Base-by-base conservation (phyloP, 2,329 filamentous ascomycete species). In the Lasiodiplodia hormozganensis region DNA sequence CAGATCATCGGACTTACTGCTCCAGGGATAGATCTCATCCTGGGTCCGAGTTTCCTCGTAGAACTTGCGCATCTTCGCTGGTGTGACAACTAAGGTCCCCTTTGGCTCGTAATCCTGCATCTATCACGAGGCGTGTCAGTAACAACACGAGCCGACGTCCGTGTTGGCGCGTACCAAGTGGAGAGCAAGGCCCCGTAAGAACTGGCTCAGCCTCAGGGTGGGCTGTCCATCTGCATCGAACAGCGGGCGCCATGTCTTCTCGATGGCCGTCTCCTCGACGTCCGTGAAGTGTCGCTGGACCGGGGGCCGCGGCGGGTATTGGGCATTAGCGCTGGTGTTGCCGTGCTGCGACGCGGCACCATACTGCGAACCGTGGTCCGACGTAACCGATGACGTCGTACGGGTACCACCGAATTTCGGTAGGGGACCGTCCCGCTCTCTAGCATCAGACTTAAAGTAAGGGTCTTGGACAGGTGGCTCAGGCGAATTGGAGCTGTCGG, bases 211-310 rank as follows among this genome's bases (percentile, higher is more conserved):
- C 64, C 92, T 85, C 58, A 84, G 79, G 0, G 92, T 94, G 0
- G 92, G 88, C 68, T 86, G 85, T 0, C 90, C 91, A 34, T 89
- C 84, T 2, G 84, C 82, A 57, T 91, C 88, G 75, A 96, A 96
- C 2, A 97, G 78, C 11, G 84, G 84, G 6, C 92, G 91, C 93
- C 93, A 97, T 75, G 90, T 89, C 75, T 86, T 87, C 76, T 94
- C 92, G 52, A 80, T 78, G 16, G 78, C 77, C n/a, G 77, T 78
- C 43, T 76, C 78, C 49, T 79, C 77, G 12, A 65, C 65, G 36
- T 79, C 78, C 31, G 76, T 76, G 18, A 74, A 72, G 72, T 65
- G 78, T 77, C 62, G 76, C 75, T 43, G 12, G 23, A 49, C 47
- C 16, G 25, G 47, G 23, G 67, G 58, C 21, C 67, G 57, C 23